These are phyloP conservation scores for Aspergillus conjunctus DNA, from an alignment of 495 filamentous ascomycete genomes.

Conservation along the genomic window DNA sequence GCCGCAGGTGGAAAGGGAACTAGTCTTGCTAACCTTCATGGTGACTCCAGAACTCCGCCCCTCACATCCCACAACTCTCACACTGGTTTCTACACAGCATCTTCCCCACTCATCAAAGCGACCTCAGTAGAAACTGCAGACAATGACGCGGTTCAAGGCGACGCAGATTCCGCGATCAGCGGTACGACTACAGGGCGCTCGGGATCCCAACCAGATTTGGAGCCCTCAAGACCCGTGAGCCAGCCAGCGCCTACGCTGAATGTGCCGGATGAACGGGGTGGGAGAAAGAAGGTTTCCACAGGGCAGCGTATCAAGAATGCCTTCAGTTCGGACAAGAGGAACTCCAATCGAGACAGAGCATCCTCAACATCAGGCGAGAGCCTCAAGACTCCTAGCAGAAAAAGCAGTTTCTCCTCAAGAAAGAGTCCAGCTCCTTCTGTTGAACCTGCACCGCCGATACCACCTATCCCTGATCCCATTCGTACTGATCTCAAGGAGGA, in stretches of 20 bases:
- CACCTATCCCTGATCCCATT: slow-evolving; percentile 38
- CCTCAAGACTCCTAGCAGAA: slow-evolving; percentile 34
- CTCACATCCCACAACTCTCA: slow-evolving; percentile 75
- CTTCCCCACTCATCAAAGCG: slow-evolving; percentile 74
- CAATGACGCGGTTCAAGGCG: slow-evolving; percentile 26
- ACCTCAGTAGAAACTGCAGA: slow-evolving; percentile 46
- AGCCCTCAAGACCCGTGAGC: slow-evolving; percentile 25
- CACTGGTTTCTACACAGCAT: slow-evolving; percentile 76
- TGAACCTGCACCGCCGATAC: slow-evolving; percentile 26
- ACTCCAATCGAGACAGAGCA: slow-evolving; percentile 43
- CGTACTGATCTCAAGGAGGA: slow-evolving; percentile 39
- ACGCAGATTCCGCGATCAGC: slow-evolving; percentile 37
- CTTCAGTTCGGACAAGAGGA: slow-evolving; percentile 46
- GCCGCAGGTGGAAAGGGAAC: slow-evolving; percentile 4
- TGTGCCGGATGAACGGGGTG: slow-evolving; percentile 34
- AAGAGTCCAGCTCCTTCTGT: slow-evolving; percentile 34
- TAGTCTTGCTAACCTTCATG: slow-evolving; percentile 26
- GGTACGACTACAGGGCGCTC: slow-evolving; percentile 30
- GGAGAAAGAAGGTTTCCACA: slow-evolving; percentile 46
- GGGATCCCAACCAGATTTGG: slow-evolving; percentile 30
- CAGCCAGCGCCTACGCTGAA: slow-evolving; percentile 35
- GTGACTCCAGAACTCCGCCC: slow-evolving; percentile 54
- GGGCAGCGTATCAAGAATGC: slow-evolving; percentile 51
- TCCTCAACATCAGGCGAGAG: slow-evolving; percentile 41
- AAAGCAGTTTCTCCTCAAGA: slow-evolving; percentile 45